Evolutionary conservation across 2,329 filamentous ascomycete species (phyloP).

Genomic region (Exophiala sp.): DNA sequence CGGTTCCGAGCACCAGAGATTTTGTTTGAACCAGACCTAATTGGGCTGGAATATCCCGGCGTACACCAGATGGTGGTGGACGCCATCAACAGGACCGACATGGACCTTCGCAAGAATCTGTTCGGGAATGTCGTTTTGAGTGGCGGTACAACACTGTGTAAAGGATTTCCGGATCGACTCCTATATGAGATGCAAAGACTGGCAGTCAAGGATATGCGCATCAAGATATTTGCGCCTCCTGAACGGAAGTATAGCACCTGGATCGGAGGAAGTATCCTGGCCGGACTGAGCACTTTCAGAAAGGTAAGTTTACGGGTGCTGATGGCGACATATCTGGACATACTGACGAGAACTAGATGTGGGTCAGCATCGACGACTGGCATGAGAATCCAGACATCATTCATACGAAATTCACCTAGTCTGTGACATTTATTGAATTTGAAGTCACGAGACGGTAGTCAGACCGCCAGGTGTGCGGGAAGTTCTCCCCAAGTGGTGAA

Average conservation of each 20-base stretch:
- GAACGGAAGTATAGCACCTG: conserved; percentile 98
- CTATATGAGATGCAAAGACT: conserved; percentile 87
- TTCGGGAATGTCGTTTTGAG: conserved; percentile 98
- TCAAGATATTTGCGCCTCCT: conserved; percentile 97
- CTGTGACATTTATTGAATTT: neutral
- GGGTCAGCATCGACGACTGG: conserved; percentile 99
- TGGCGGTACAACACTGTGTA: conserved; percentile 91
- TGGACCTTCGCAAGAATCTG: conserved; percentile 88
- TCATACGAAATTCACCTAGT: conserved; percentile 89
- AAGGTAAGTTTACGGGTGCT: conserved; percentile 62
- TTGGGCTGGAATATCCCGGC: conserved; percentile 92
- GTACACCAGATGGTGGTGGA: conserved; percentile 98
- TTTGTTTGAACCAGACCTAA: conserved; percentile 94
- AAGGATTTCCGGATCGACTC: conserved; percentile 91
- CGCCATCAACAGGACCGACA: conserved; percentile 88
- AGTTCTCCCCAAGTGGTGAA: neutral
- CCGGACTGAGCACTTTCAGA: conserved; percentile 93
- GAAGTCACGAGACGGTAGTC: conserved; percentile 1
- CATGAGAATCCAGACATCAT: conserved; percentile 99
- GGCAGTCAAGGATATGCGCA: conserved; percentile 97
- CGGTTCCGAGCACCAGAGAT: conserved; percentile 96
- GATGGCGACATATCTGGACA: neutral
- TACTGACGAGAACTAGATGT: conserved; percentile 67
- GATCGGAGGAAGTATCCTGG: conserved; percentile 97
- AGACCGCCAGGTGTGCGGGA: neutral